phyloP scores from a whole-genome alignment of 441 rosid genomes.

The Rhodomyrtus psidioides region DNA sequence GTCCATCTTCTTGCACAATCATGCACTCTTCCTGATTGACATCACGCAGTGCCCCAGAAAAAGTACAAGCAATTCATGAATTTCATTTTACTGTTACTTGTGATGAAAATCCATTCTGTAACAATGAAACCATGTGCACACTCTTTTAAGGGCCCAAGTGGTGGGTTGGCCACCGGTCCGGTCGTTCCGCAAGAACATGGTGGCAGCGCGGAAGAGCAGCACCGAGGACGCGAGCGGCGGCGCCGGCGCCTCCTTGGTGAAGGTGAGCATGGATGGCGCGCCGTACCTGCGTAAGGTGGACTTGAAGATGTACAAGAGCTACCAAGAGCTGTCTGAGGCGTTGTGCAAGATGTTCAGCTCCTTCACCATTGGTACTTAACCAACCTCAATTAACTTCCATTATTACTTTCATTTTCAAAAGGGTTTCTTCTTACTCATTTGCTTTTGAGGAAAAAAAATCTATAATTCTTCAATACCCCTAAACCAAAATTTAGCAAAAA shows the following conservation, averaged over 20 bases:
- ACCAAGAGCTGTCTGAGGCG: constrained; percentile 58
- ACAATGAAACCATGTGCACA: background rate
- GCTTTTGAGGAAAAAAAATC: background rate
- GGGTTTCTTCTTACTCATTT: background rate
- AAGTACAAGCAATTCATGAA: background rate
- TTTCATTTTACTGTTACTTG: background rate
- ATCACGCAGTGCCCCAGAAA: background rate
- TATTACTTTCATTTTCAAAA: background rate
- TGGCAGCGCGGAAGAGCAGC: constrained; percentile 35
- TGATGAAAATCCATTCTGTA: background rate
- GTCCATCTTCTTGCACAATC: background rate
- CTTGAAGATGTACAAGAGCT: constrained; percentile 52
- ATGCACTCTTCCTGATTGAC: background rate
- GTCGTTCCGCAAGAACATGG: constrained; percentile 67
- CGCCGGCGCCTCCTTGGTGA: constrained; percentile 35
- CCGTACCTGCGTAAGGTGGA: constrained; percentile 87
- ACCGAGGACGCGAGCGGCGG: constrained; percentile 20
- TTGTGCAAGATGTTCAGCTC: constrained; percentile 65
- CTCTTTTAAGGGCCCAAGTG: constrained; percentile 57
- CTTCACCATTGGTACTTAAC: constrained; percentile 30
- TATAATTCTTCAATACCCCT: background rate
- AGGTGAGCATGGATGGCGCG: constrained; percentile 90
- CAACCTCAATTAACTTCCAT: background rate
- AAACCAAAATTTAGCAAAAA: background rate
- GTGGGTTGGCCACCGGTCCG: constrained; percentile 95